Evolutionary conservation across 192 early-diverging fungal genomes (phyloP), one percentile per base, ranked within the genome.

Genomic region (Haplosporangium gracile): DNA sequence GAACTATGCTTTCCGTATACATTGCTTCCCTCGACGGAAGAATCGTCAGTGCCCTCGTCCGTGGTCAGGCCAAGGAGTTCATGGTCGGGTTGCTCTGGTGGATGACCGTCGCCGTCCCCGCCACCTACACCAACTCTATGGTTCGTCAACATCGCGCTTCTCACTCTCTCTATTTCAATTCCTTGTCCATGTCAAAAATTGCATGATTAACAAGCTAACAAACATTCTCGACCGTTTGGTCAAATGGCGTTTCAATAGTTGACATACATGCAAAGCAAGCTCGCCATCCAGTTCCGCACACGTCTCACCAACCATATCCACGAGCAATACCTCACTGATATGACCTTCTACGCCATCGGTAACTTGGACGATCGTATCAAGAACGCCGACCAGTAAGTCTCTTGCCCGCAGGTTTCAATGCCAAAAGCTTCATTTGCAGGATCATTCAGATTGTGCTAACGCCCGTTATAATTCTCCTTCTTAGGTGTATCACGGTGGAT

Each of bases 51-150:
- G 95, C 96, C 16, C 82, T 96, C 39, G 96, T 96, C 36, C 90
- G 94, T 34, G 95, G 95, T 15, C 90, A 96, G 69, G 94, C 94
- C 45, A 93, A 90, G 78, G 94, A 96, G 83, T 99, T 99, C 83
- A 82, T 98, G 71, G 84, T 90, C 57, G 95, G 97, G 16, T 94
- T 99, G 68, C 90, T 94, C 51, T 96, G 94, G 90, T 98, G 97
- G 97, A 97, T 98, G 96, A 92, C 89, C 26, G 93, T 99, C 70
- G 97, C 97, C 20, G 91, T 99, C 39, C 98, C 98, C 9, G 98
- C 97, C 16, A 99, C 98, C 63, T 96, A 97, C 89, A 98, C 98
- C 74, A 99, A 99, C 90, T 95, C 93, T 85, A 95, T 98, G 94
- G 93, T 49, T 55, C 43, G 15, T 49, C 11, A 20, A 57, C 65